Evolutionary conservation across 2,329 filamentous ascomycete genomes (phyloP).

Genomic region (Monosporascus sp.): DNA sequence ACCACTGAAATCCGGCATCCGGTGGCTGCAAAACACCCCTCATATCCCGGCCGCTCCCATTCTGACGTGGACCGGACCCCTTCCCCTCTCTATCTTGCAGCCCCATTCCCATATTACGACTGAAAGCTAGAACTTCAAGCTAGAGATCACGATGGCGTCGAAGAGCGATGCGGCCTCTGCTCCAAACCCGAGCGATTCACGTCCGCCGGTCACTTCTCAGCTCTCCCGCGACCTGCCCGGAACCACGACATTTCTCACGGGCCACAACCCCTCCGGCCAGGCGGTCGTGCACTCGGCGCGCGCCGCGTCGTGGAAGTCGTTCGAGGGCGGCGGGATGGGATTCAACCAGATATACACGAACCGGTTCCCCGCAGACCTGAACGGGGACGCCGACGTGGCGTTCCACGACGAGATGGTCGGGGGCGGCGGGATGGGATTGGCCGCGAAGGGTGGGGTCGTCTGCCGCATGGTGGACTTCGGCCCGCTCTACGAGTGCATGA

Average conservation of each 20-base stretch:
- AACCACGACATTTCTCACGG: conserved; percentile 22
- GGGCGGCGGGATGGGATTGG: conserved; percentile 34
- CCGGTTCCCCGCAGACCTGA: conserved; percentile 32
- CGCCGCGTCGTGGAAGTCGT: conserved; percentile 21
- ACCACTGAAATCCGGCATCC: no score
- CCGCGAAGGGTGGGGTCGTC: conserved; percentile 27
- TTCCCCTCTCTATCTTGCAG: no score
- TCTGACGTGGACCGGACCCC: no score
- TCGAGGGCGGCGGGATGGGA: conserved; percentile 28
- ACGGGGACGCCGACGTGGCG: conserved; percentile 33
- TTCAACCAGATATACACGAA: conserved; percentile 39
- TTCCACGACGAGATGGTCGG: conserved; percentile 28
- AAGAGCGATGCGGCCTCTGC: neutral
- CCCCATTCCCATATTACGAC: no score
- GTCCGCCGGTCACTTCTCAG: neutral
- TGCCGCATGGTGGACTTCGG: conserved; percentile 43
- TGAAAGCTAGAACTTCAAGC: no score
- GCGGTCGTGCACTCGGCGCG: conserved; percentile 29
- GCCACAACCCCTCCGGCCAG: conserved; percentile 22
- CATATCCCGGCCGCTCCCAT: no score
- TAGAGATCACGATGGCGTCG: neutral
- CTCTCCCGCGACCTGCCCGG: conserved; percentile 11
- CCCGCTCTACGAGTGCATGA: conserved; percentile 34
- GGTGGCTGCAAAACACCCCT: no score
- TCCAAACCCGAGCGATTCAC: neutral